phyloP scores from a whole-genome alignment of 1,284 basidiomycete species.

The Ganoderma multipileum region DNA sequence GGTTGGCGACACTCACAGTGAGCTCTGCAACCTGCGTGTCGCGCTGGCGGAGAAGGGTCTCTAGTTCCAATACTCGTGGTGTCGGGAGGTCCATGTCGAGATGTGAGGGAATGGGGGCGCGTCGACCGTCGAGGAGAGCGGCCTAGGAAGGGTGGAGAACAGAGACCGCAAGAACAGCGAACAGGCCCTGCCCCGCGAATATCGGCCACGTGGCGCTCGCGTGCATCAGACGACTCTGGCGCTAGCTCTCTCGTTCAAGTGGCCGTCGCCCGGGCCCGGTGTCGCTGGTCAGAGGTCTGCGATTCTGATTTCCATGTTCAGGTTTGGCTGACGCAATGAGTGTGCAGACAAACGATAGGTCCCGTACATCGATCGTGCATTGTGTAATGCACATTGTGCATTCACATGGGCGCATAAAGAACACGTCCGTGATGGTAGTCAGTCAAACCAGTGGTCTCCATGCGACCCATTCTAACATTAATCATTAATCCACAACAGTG shows the following conservation, averaged over 20 bases:
- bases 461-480: no score
- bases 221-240: slow-evolving; percentile 15
- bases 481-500: no score
- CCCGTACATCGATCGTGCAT: not conserved
- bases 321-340: not conserved
- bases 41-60: slow-evolving; percentile 72
- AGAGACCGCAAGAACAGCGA: slow-evolving; percentile 32
- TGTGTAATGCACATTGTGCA: not conserved
- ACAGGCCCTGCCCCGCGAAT: slow-evolving; percentile 35
- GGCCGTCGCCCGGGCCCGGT: not conserved
- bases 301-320: not conserved
- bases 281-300: not conserved
- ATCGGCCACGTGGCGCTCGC: slow-evolving; percentile 37
- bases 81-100: slow-evolving; percentile 70
- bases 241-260: not conserved
- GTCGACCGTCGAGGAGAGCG: slow-evolving; percentile 32
- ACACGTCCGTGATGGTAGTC: not conserved
- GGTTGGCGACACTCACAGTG: slow-evolving; percentile 55
- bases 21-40: slow-evolving; percentile 74
- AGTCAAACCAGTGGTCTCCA: no score
- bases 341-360: not conserved
- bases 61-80: slow-evolving; percentile 77
- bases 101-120: slow-evolving; percentile 25
- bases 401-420: not conserved
- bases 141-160: slow-evolving; percentile 29